These are phyloP conservation scores for Aegilops speltoides DNA, from an alignment of 176 grass and related monocot species.

Conservation along the genomic window DNA sequence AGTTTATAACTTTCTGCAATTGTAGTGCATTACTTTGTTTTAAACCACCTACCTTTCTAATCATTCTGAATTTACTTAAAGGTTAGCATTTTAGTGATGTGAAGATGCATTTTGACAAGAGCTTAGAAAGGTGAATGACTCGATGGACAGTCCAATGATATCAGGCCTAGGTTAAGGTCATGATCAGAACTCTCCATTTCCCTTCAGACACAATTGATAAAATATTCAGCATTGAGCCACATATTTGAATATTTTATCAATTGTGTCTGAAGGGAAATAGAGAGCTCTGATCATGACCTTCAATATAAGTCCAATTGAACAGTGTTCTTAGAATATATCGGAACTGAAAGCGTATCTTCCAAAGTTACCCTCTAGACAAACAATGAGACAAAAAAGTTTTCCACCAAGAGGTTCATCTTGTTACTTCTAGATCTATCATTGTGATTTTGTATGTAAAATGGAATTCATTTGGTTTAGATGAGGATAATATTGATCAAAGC, in stretches of 20 bases:
- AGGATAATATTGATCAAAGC: not conserved
- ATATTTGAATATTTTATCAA: not conserved
- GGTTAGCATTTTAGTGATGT: not conserved
- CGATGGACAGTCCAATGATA: not conserved
- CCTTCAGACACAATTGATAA: too few species aligned
- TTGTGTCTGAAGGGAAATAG: not conserved
- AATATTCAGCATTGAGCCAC: too few species aligned
- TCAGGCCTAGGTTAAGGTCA: not conserved
- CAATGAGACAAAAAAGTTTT: not conserved
- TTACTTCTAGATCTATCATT: not conserved
- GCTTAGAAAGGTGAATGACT: not conserved
- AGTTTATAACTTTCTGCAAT: not conserved
- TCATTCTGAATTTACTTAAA: not conserved
- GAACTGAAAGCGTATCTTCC: not conserved
- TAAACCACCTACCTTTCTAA: not conserved
- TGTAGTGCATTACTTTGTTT: not conserved
- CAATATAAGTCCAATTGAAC: not conserved
- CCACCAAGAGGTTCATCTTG: not conserved
- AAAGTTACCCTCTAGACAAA: not conserved
- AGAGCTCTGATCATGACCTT: not conserved
- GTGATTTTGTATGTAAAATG: not conserved
- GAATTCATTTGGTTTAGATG: not conserved
- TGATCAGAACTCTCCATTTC: too few species aligned
- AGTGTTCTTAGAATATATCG: not conserved
- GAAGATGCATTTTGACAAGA: constrained; percentile 9